These are phyloP conservation scores for Aspergillus nidulans DNA, from an alignment of 495 filamentous ascomycete species.

Conservation along the genomic window DNA sequence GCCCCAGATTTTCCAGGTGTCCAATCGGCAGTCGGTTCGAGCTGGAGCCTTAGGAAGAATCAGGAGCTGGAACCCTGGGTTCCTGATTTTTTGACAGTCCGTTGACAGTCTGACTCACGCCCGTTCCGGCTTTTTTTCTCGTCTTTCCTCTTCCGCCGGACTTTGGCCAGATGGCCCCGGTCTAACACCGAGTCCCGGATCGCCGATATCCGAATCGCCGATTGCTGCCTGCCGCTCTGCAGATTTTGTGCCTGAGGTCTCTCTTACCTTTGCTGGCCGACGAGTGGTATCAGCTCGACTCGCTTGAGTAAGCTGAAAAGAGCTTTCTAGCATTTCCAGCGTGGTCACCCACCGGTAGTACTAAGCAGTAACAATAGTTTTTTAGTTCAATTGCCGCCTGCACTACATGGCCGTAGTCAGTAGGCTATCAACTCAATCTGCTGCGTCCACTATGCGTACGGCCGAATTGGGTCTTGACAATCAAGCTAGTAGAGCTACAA, in stretches of 20 bases:
- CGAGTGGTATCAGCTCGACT: not conserved
- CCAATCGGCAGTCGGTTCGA: conserved; percentile 15
- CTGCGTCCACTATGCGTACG: not conserved
- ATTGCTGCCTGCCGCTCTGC: conserved; percentile 9
- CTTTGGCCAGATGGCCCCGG: conserved; percentile 10
- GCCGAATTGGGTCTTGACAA: not conserved
- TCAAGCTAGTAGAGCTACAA: not conserved
- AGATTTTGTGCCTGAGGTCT: conserved; percentile 4
- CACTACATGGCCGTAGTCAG: not conserved
- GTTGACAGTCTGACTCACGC: conserved; percentile 15
- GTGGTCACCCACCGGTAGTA: no score
- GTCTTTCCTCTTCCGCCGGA: conserved; percentile 16
- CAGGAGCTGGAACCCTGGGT: conserved; percentile 16
- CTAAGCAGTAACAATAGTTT: not conserved
- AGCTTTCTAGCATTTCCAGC: not conserved
- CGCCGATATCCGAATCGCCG: conserved; percentile 17
- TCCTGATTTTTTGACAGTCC: conserved; percentile 1
- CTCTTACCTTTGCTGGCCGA: not conserved
- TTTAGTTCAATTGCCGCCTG: not conserved
- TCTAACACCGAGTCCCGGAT: conserved; percentile 8
- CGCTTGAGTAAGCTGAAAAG: not conserved
- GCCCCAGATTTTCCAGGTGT: conserved; percentile 10
- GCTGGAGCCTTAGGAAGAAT: conserved; percentile 19
- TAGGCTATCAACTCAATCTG: not conserved
- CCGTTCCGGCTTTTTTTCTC: conserved; percentile 25